Percentiles rank a stretch among this genome's conserved stretches.
Evolutionary conservation across 345 rosid genomes (phyloP).

Genomic region (Geranium brycei): DNA sequence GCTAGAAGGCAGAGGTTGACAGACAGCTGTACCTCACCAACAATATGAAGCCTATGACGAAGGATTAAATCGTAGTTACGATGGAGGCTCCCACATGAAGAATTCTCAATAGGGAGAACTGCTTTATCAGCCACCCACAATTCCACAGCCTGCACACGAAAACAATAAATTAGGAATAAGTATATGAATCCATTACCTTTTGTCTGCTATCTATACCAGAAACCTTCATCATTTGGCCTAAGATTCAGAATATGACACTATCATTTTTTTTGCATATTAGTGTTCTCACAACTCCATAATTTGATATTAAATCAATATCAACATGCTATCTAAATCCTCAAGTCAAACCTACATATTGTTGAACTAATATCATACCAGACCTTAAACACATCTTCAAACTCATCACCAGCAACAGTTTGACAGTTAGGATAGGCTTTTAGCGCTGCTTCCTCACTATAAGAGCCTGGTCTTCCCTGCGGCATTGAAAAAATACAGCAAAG

Average conservation of each 20-base stretch:
- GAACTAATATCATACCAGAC: conserved; percentile 10
- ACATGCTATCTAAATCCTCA: background rate
- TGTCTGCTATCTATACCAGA: background rate
- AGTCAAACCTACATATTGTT: background rate
- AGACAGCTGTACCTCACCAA: conserved; percentile 42
- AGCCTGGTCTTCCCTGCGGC: conserved; percentile 41
- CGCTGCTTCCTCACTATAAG: conserved; percentile 50
- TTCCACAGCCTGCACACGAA: conserved; percentile 37
- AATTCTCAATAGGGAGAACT: conserved; percentile 50
- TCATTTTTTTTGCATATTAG: background rate
- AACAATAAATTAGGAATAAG: conserved; percentile 3
- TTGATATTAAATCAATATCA: background rate
- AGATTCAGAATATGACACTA: background rate
- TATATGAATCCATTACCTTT: background rate
- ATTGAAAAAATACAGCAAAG: conserved; percentile 1
- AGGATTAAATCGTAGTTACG: conserved; percentile 50
- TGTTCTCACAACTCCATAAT: background rate
- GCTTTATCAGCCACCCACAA: conserved; percentile 47
- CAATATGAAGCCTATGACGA: conserved; percentile 53
- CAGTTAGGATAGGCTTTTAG: conserved; percentile 53
- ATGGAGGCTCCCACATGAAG: conserved; percentile 49
- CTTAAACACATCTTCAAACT: conserved; percentile 51
- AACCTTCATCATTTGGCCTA: background rate
- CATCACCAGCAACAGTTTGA: conserved; percentile 44
- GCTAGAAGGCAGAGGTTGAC: conserved; percentile 40